Evolutionary conservation across 2,329 filamentous ascomycete species (phyloP), one percentile per base, ranked within the genome.

Genomic region (Paecilomyces fulvus): DNA sequence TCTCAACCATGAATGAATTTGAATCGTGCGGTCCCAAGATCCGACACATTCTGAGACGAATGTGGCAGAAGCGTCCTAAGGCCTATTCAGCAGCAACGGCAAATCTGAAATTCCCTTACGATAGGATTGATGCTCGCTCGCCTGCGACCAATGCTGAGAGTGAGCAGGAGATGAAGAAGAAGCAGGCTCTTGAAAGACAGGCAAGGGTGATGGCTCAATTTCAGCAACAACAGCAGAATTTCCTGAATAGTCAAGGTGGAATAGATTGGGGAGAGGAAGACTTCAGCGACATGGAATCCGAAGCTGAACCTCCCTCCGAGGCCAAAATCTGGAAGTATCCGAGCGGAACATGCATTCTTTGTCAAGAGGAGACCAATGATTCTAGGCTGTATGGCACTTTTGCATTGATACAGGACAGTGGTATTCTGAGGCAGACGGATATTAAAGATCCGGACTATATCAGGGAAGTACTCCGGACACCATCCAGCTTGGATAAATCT

Each of bases 121-220:
- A 96, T 65, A 83, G 89, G 52, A 84, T 95, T 60, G 88, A 89
- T 62, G 91, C 89, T 3, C 85, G 86, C 3, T 94, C 90, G 1
- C 90, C 92, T n/a, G 88, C 88, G 12, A 81, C 79, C 55, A 81
- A 79, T 55, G 79, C 83, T 59, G 77, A 79, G 31, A 75, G 77
- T 56, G 78, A 81, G 66, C 82, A 84, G 14, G 89, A 92, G 70
- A 78, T 84, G 59, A 96, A 92, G 77, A 99, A 96, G 79, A 88
- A 89, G 72, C 89, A 92, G 54, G 94, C 94, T 0, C 75, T 92
- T 46, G 92, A 91, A 64, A 85, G 94, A 21, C 92, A 97, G 72
- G 92, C 92, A 1, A 88, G 85, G 66, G 90, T 99, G 30, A 96
- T 99, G 92, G 94, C 92, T 1, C 91, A 96, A 68, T 96, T 99